Evolutionary conservation across 257 asterid species (phyloP), one percentile per base, ranked within the genome.

Genomic region (Ilex asprella): DNA sequence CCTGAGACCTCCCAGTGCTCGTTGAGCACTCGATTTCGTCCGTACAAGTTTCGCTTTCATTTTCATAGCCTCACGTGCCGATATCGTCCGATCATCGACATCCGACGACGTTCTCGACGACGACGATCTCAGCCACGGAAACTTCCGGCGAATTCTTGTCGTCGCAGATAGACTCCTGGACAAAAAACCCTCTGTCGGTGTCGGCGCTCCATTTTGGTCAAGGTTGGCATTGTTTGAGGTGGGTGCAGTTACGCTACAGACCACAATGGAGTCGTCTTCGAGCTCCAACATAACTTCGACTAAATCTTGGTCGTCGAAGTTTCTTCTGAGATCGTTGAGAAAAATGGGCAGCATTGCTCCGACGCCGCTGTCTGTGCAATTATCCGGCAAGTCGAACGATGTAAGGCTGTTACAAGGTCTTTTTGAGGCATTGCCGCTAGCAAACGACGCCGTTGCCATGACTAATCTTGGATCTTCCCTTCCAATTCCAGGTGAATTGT

Each of bases 261-360:
- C 61, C 6, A 76, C 82, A 43, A 79, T 73, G 11, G 96, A 79
- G 46, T 75, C 71, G 15, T 77, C 86, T 39, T 82, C 95, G 11
- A 88, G 77, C 81, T 91, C 95, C n/a, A 91, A 79, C 58, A 94
- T 88, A 11, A 88, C 88, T 61, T 88, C 90, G 7, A 88, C 95
- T 64, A 84, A 82, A 43, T 91, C 95, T 21, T 79, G 75, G 6
- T 58, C 74, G 10, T 47, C 55, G 27, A 0, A 21, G 35, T 82
- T 80, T 27, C 80, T 58, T 58, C 84, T 61, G 70, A 90, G 56
- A 67, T 86, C 96, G 32, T 82, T 75, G 76, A 88, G 89, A 76
- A 84, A 84, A 29, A 74, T 70, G 59, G 98, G 98, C 69, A 91
- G 74, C 98, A 91, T 91, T 82, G 93, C 87, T 0, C 87, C 87